Evolutionary conservation across 192 early-diverging fungal genomes (phyloP), one percentile per base, ranked within the genome.

Genomic region (Entomortierella beljakovae): DNA sequence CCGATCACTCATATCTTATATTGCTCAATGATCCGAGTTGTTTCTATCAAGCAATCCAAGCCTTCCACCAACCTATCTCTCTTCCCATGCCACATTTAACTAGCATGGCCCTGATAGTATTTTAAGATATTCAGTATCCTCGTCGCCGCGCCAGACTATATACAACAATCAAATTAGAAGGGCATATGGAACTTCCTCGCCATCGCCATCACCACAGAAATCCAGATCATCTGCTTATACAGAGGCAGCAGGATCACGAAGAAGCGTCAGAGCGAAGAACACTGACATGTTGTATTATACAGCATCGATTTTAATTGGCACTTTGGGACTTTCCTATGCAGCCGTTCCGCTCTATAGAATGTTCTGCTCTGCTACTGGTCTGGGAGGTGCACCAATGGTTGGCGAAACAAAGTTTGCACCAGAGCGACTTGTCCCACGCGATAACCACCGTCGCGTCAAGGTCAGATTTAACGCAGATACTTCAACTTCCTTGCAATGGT

Each of bases 321-420:
- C 97, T 58, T 50, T 97, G 6, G 98, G 96, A 25, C 81, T 94
- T 15, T 86, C 94, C 9, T 99, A 97, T 80, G 96, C 96, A 4
- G 93, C 97, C 2, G 98, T 98, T 6, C 98, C 98, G 5, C 83
- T 98, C 7, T 99, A 99, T 85, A 89, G 96, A 46, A 84, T 98
- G 52, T 90, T 99, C 69, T 99, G 98, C 87, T 90, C 94, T 43
- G 86, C 88, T n/a, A 98, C 97, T 2, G 97, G 97, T 0, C 87
- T 92, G 53, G 94, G 93, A 74, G 98, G 98, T 18, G 97, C 98
- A 31, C 94, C 96, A 37, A 87, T 88, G 54, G 92, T 91, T 0
- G 88, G 96, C 85, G 68, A 73, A 57, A 72, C 81, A 40, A 66
- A 91, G 60, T 93, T 93, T 63, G 86, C 85, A 16, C 85, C 90